Percentiles rank a stretch among this genome's conserved stretches.
Evolutionary conservation across 176 grass and related monocot species (phyloP).

Genomic region (Alopecurus myosuroides): DNA sequence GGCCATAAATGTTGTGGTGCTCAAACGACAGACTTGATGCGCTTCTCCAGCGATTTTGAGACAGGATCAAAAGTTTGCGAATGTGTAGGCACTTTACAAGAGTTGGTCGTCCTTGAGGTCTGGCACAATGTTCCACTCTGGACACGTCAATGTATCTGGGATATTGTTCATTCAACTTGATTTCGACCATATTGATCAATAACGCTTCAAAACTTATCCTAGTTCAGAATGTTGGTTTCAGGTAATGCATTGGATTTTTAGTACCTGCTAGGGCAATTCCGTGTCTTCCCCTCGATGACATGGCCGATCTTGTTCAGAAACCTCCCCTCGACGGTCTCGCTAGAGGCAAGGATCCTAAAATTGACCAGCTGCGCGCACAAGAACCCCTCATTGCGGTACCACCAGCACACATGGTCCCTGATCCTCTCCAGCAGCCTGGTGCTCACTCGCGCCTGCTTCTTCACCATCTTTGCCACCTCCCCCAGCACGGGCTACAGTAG

Average conservation of each 20-base stretch:
- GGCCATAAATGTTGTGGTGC: slow-evolving; percentile 78
- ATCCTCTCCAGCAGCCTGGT: slow-evolving; percentile 87
- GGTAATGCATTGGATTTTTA: neutral
- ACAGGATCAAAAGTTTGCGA: neutral
- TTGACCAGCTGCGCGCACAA: slow-evolving; percentile 84
- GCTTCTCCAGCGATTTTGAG: neutral
- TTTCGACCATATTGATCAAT: slow-evolving; percentile 49
- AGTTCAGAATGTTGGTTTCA: neutral
- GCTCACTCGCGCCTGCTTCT: slow-evolving; percentile 61
- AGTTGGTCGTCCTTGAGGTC: slow-evolving; percentile 67
- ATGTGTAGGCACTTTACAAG: slow-evolving; percentile 46
- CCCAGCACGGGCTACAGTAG: slow-evolving; percentile 49
- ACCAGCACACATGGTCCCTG: slow-evolving; percentile 71
- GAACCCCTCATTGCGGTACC: slow-evolving; percentile 91
- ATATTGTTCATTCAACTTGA: slow-evolving; percentile 84
- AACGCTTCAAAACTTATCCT: neutral
- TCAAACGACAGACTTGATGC: slow-evolving; percentile 73
- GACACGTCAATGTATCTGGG: slow-evolving; percentile 83
- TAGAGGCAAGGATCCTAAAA: slow-evolving; percentile 78
- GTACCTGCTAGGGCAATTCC: slow-evolving; percentile 77
- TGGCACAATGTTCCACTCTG: slow-evolving; percentile 90
- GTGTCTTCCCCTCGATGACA: slow-evolving; percentile 70
- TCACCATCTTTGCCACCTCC: slow-evolving; percentile 70
- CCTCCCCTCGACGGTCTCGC: slow-evolving; percentile 74
- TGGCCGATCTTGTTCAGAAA: slow-evolving; percentile 94